Base-by-base conservation (phyloP, 2,329 filamentous ascomycete genomes). In the Fusarium coffeatum region DNA sequence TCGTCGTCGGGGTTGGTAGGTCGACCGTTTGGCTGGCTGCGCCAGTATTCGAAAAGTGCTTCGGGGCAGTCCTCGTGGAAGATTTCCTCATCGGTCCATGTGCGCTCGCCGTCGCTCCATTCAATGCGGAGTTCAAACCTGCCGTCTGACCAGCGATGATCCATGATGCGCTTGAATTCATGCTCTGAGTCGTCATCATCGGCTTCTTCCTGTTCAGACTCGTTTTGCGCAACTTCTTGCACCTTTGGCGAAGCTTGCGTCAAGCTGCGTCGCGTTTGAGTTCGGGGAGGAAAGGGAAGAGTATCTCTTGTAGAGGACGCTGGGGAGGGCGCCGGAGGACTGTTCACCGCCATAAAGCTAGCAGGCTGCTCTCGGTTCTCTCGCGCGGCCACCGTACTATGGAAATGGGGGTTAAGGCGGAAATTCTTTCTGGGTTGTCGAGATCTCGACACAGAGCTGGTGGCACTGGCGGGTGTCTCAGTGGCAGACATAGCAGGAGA, bases 71-170 rank as follows among this genome's bases (percentile, higher is more conserved):
- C 80, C 27, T 71, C 59, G 48, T 81, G 80, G 20, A 81, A 64
- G 37, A 71, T 72, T 11, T 69, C 62, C 54, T 81, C 80, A 12
- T 75, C 71, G 49, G 79, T 78, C 80, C 79, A 81, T 2, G 78
- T 81, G 5, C 49, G 43, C 6, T 74, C 63, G 22, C 77, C 75
- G 3, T 55, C 41, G 9, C 73, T 73, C 79, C 79, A 81, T 25
- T 78, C 66, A 7, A 80, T 74, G 10, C 71, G 55, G 7, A 81
- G 68, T 23, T 80, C 69, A 1, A 81, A 74, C 12, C 70, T 59
- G 53, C 77, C 71, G 9, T 56, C 70, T 0, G 23, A 56, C 78
- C 78, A 79, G 49, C 78, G 78, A 37, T 80, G 63, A 10, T 71
- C 63, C 15, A 55, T 18, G 48, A 79, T 74, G 16, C 62, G 58